Evolutionary conservation across 192 early-diverging fungal species (phyloP), one percentile per base, ranked within the genome.

Genomic region (Chytriomyces confervae): DNA sequence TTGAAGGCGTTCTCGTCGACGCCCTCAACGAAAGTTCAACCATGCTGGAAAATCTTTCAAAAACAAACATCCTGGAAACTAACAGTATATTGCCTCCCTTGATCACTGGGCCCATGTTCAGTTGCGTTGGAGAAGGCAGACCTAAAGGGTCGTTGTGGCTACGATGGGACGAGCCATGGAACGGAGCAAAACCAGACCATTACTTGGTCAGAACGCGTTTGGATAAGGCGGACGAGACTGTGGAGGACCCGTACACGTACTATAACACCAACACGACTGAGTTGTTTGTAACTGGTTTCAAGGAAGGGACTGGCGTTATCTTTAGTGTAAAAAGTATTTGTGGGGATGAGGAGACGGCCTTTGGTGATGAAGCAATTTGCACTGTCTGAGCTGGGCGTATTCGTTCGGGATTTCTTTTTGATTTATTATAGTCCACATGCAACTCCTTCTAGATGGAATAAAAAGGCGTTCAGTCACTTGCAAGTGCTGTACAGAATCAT

Each of bases 131-230:
- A 16, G 46, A 48, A 13, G 65, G 48, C 7, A 62, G 82, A 16
- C 60, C 67, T n/a, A 65, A 77, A 4, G 86, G 82, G 8, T 50
- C 77, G 50, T 62, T 87, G 23, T 87, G 86, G 86, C 79, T 79
- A 20, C 61, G 73, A 50, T 87, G 86, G 86, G 68, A 60, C 20
- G 50, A 60, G 48, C 81, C 84, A 24, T 87, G 84, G 84, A 85
- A 53, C 27, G 82, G 82, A 20, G 77, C 78, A 7, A 60, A 69
- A 43, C 82, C 85, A 6, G 86, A 87, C 29, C 10, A 84, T 51
- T 87, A 77, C 62, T 66, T 69, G 36, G 78, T 87, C 10, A 29
- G 81, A 24, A 65, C 67, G 8, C 24, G 69, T 13, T 69, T 86
- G 20, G 43, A 62, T 16, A 66, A 60, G 36, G 62, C 43, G 47